A percentile compares a stretch with the other conserved stretches of the same genome.
Evolutionary conservation across 2,329 filamentous ascomycete species (phyloP).

Genomic region (Talaromyces sp.): DNA sequence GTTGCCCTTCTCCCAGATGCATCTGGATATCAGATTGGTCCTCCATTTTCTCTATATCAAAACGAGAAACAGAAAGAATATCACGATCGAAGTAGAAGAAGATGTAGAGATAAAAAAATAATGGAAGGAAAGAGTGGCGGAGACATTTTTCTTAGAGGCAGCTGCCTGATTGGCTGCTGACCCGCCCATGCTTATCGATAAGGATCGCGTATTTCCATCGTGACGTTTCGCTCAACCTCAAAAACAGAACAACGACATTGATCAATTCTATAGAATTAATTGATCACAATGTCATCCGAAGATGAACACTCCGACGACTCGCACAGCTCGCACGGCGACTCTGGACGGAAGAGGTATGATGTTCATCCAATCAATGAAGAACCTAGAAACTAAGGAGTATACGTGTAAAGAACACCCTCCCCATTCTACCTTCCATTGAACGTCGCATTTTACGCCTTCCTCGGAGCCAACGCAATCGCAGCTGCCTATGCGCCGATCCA

Average conservation of each 20-base stretch:
- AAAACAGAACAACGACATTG: not conserved
- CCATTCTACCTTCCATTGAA: constrained; percentile 69
- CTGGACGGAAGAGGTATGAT: constrained; percentile 18
- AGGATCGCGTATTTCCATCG: not conserved
- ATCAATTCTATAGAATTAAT: not conserved
- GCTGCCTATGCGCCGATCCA: constrained; percentile 87
- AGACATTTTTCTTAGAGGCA: constrained; percentile 16
- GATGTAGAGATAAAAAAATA: not conserved
- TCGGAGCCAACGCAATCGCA: constrained; percentile 70
- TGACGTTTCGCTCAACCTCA: not conserved
- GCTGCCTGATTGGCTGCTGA: constrained; percentile 16
- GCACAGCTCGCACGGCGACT: constrained; percentile 19
- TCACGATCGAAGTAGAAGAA: not conserved
- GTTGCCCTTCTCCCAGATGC: constrained; percentile 1
- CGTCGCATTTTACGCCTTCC: constrained; percentile 76
- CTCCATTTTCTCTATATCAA: constrained; percentile 28
- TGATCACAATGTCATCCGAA: constrained; percentile 18
- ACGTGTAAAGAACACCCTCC: constrained; percentile 31
- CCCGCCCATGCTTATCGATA: constrained; percentile 20
- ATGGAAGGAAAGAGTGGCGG: constrained; percentile 18
- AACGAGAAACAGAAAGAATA: not conserved
- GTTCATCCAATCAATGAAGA: constrained; percentile 2
- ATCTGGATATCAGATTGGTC: constrained; percentile 23
- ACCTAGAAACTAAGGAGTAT: constrained; percentile 23
- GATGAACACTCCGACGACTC: constrained; percentile 20